These are phyloP conservation scores for Quercus phellos DNA, from an alignment of 331 rosid genomes.

Conservation along the genomic window DNA sequence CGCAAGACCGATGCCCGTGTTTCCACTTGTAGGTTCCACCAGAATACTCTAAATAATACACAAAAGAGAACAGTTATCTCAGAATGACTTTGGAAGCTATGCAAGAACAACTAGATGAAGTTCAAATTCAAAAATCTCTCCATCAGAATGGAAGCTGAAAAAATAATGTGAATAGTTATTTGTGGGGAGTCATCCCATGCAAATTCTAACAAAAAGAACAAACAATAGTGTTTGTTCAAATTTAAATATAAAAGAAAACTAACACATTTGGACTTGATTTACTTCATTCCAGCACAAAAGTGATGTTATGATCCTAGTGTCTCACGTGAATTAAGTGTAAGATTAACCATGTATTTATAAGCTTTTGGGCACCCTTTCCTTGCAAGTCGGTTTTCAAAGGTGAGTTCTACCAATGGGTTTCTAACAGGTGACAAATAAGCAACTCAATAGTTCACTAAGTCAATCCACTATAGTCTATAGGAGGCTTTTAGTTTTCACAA, in stretches of 20 bases:
- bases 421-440: no score
- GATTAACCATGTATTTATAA: no score
- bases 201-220: not conserved
- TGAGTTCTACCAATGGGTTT: no score
- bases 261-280: not conserved
- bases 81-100: constrained; percentile 6
- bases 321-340: no score
- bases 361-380: no score
- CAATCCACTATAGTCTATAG: not conserved
- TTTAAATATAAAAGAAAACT: not conserved
- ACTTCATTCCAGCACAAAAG: no score
- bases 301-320: no score
- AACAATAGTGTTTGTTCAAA: not conserved
- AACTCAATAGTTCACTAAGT: not conserved
- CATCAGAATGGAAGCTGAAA: constrained; percentile 13
- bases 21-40: constrained; percentile 99
- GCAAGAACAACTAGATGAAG: constrained; percentile 10
- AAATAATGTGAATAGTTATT: not conserved
- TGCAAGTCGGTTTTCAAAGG: no score
- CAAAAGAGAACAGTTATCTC: constrained; percentile 18
- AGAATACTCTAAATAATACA: constrained; percentile 60
- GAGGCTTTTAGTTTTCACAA: not conserved
- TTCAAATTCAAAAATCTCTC: constrained; percentile 5
- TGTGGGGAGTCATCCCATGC: not conserved
- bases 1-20: constrained; percentile 99